Evolutionary conservation across 2,329 filamentous ascomycete genomes (phyloP).

Genomic region (Cladosporium sp.): DNA sequence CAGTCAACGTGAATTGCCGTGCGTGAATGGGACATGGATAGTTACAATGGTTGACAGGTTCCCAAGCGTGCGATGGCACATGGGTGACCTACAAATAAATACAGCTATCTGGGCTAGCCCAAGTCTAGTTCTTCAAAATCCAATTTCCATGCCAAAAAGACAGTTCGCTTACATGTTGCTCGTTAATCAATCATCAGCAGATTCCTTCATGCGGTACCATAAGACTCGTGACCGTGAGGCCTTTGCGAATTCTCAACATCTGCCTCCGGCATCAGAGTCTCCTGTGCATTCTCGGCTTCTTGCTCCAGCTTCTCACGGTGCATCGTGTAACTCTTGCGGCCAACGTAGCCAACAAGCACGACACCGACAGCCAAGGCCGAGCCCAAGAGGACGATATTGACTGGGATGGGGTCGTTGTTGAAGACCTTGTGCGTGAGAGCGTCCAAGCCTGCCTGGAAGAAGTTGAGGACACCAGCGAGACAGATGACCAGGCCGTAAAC

Average conservation of each 20-base stretch:
- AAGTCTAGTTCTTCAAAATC: background rate
- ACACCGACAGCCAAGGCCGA: slow-evolving; percentile 66
- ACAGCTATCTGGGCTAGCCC: background rate
- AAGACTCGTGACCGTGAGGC: slow-evolving; percentile 35
- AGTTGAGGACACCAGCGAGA: slow-evolving; percentile 79
- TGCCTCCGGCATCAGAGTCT: slow-evolving; percentile 42
- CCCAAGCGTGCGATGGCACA: background rate
- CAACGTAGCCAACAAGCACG: slow-evolving; percentile 68
- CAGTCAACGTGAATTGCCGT: background rate
- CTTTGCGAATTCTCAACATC: slow-evolving; percentile 30
- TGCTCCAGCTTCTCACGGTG: slow-evolving; percentile 43
- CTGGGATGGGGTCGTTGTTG: slow-evolving; percentile 70
- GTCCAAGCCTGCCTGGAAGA: slow-evolving; percentile 79
- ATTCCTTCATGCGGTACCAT: slow-evolving; percentile 31
- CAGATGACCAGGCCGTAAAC: slow-evolving; percentile 94
- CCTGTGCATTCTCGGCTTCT: slow-evolving; percentile 49
- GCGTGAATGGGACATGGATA: background rate
- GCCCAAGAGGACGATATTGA: slow-evolving; percentile 69
- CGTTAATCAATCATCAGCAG: background rate
- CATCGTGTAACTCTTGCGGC: slow-evolving; percentile 50
- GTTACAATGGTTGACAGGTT: background rate
- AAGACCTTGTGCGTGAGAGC: slow-evolving; percentile 75
- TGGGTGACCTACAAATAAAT: background rate
- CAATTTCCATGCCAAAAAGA: background rate
- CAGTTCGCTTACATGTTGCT: background rate